phyloP scores from a whole-genome alignment of 768 basidiomycete species.

The Lactarius quietus region DNA sequence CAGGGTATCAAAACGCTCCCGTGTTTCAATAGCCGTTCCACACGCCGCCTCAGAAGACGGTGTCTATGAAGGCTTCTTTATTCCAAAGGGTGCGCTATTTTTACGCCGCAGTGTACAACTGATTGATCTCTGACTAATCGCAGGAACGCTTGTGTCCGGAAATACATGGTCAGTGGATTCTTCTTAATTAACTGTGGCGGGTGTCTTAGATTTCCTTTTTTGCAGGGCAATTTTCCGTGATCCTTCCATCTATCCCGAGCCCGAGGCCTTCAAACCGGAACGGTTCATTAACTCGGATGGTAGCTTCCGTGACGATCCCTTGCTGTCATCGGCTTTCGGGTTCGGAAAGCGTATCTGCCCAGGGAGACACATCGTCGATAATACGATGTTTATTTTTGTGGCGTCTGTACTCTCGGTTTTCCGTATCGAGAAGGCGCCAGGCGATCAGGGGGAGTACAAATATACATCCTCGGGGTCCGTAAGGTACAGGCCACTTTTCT shows the following conservation, averaged over 20 bases:
- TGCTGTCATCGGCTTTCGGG: slow-evolving; percentile 16
- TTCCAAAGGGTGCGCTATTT: not conserved
- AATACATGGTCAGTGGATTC: too few species aligned
- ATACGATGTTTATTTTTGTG: not conserved
- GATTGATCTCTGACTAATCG: not conserved
- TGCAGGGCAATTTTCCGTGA: slow-evolving; percentile 38
- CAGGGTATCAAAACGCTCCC: not conserved
- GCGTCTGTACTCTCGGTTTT: slow-evolving; percentile 16
- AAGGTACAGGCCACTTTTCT: not conserved
- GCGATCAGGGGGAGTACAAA: not conserved
- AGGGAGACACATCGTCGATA: slow-evolving; percentile 14
- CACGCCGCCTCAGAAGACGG: not conserved
- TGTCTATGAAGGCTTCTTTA: not conserved
- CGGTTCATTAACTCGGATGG: slow-evolving; percentile 33
- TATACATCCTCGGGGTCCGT: not conserved
- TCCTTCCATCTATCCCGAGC: slow-evolving; percentile 44
- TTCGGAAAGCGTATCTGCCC: slow-evolving; percentile 27
- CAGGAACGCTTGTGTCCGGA: not conserved
- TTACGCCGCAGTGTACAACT: too few species aligned
- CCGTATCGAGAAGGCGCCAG: not conserved
- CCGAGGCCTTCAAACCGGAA: slow-evolving; percentile 47
- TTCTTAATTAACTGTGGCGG: not conserved
- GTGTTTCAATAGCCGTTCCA: not conserved
- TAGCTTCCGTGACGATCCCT: slow-evolving; percentile 12
- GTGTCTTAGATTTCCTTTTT: not conserved